Base-by-base conservation (phyloP, 257 asterid species). In the Oldenlandia corymbosa region DNA sequence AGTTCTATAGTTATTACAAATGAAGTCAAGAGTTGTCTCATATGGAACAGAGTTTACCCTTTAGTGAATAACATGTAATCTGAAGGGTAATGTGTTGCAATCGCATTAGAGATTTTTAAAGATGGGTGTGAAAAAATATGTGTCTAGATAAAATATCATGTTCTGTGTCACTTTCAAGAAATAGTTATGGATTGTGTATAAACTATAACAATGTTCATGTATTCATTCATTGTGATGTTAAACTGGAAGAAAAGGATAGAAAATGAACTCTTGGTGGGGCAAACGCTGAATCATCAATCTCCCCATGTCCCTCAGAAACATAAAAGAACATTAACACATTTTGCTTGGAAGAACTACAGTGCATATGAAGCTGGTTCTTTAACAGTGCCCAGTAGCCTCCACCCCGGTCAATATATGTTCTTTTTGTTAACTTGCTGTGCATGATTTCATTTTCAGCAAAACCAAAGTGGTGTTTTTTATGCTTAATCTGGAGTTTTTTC, bases 401-500 rank as follows among this genome's bases (percentile, higher is more conserved):
- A n/a, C n/a, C n/a, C n/a, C n/a, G n/a, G n/a, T n/a, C n/a, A n/a
- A n/a, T n/a, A n/a, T n/a, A n/a, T n/a, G n/a, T 47, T 47, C 17
- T 10, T 1, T 23, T 7, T 1, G 41, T n/a, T n/a, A 55, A 5
- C 26, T 26, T 27, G 0, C 30, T 10, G 27, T 28, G 43, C 21
- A 39, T 5, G 37, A 2, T 12, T 65, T 26, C 20, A 34, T 24
- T 20, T 30, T 17, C 20, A 18, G 26, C 27, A 52, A 50, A 65
- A n/a, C n/a, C 18, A 28, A 36, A 37, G 23, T 16, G 6, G 26
- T 17, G 27, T n/a, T 18, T 32, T 21, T 5, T 21, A 12, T 42
- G 60, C 24, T 47, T 61, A 32, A 62, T 69, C 54, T 67, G 41
- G 57, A 65, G 36, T 21, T 73, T 69, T 30, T 6, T 9, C 27